Evolutionary conservation across 257 asterid species (phyloP).

Genomic region (Salvia hispanica): DNA sequence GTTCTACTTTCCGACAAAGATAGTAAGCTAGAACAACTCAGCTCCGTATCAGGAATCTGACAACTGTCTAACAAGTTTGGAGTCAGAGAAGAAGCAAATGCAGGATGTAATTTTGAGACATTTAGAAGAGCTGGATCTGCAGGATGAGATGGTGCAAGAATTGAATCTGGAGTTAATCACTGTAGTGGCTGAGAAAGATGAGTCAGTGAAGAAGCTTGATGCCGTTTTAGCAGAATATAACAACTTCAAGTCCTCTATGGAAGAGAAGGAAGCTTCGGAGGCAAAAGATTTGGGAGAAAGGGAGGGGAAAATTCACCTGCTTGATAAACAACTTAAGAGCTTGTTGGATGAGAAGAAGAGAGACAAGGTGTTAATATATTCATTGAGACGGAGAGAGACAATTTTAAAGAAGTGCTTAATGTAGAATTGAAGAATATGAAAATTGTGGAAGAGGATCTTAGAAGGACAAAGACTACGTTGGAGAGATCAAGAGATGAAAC

Average conservation of each 20-base stretch:
- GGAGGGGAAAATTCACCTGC: constrained; percentile 45
- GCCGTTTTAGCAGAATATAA: constrained; percentile 45
- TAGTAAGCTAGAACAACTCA: constrained; percentile 41
- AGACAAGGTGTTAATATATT: constrained; percentile 41
- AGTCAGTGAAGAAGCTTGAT: constrained; percentile 43
- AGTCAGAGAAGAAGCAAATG: constrained; percentile 48
- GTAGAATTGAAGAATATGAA: constrained; percentile 43
- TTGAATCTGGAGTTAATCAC: constrained; percentile 43
- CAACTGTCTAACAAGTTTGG: constrained; percentile 44
- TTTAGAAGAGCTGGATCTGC: constrained; percentile 56
- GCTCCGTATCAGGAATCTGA: constrained; percentile 45
- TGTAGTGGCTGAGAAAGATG: constrained; percentile 51
- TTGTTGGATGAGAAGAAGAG: constrained; percentile 43
- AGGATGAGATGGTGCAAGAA: constrained; percentile 41
- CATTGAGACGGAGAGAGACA: constrained; percentile 58
- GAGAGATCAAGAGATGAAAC: constrained; percentile 60
- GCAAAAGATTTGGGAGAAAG: constrained; percentile 52
- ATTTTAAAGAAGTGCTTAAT: constrained; percentile 43
- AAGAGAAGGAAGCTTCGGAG: constrained; percentile 57
- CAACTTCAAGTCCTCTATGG: constrained; percentile 45
- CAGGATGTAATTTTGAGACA: constrained; percentile 45
- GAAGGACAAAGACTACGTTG: constrained; percentile 39
- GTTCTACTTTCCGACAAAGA: constrained; percentile 52
- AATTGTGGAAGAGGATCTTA: constrained; percentile 50
- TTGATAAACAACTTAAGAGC: constrained; percentile 55